Conservation (phyloP, 805 yeast genomes). For the Tetrapisispora taiwanensis region DNA sequence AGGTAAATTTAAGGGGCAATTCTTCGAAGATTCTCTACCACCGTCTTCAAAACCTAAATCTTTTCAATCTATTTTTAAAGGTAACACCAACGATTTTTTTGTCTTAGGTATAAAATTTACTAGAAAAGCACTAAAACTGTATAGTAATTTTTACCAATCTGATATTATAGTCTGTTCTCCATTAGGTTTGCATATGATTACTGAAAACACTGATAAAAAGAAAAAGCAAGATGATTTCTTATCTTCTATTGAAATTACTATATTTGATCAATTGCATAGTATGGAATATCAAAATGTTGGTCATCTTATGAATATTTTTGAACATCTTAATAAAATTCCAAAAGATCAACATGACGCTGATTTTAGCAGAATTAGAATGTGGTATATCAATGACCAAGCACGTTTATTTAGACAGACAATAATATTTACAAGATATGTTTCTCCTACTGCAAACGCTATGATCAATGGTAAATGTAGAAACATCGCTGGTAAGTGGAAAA, state of each 20-base stretch:
- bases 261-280: constrained; percentile 77
- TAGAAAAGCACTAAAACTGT: constrained; percentile 74
- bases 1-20: constrained; percentile 64
- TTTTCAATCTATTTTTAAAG: constrained; percentile 68
- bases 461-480: constrained; percentile 41
- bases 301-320: constrained; percentile 62
- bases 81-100: constrained; percentile 87
- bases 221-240: constrained; percentile 70
- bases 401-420: constrained; percentile 65
- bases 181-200: constrained; percentile 69
- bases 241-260: constrained; percentile 74
- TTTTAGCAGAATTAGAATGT: constrained; percentile 83
- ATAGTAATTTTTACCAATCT: constrained; percentile 71
- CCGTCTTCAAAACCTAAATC: constrained; percentile 65
- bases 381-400: constrained; percentile 81
- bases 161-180: constrained; percentile 90
- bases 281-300: constrained; percentile 91
- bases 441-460: constrained; percentile 73
- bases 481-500: constrained; percentile 50
- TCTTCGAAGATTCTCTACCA: constrained; percentile 41
- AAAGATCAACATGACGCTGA: constrained; percentile 73
- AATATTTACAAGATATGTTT: constrained; percentile 59
- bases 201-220: constrained; percentile 50
- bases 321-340: constrained; percentile 68
- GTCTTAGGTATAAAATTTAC: constrained; percentile 87